Base-by-base conservation (phyloP, 441 rosid genomes). In the Populus hybrid region DNA sequence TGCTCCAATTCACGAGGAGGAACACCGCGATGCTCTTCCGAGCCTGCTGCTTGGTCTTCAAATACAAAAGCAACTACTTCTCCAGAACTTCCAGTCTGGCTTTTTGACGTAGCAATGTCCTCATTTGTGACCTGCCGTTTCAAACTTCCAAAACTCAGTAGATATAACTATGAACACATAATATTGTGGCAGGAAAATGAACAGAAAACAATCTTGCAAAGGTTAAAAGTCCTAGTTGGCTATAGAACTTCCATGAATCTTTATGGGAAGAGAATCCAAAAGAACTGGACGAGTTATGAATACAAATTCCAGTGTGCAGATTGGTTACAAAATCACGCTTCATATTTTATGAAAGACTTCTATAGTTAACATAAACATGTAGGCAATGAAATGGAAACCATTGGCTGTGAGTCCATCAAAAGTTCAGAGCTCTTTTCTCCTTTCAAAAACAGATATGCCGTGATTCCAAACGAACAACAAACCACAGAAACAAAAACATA, bases 1-100 rank as follows among this genome's bases (percentile, higher is more conserved):
- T 89, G 88, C 81, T 88, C 91, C 6, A 92, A 86, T 85, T 90
- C 97, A 59, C 78, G 38, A 0, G 99, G 95, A 73, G 85, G 82
- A 80, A 92, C 89, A 72, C 94, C 91, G n/a, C 70, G 74, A 5
- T 82, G 79, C 57, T 46, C 69, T 32, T 83, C 87, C 10, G 57
- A 40, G 75, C 40, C 72, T 69, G 71, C 72, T 30, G 83, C 89
- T 70, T 68, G 30, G 30, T 28, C 70, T 1, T 76, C 79, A 67
- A 1, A 3, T 28, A 67, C 70, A 18, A 85, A 86, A 63, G 88
- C 84, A 50, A 84, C 76, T 18, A 86, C 90, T 80, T 88, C 92
- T 26, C 84, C 87, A 24, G 65, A 76, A 75, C 85, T 84, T 0
- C 9, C 59, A 61, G 81, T 80, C 10, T 28, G 67, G 64, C 79